These are phyloP conservation scores for Phanerochaete carnosa DNA, from an alignment of 768 basidiomycete species.

Conservation along the genomic window DNA sequence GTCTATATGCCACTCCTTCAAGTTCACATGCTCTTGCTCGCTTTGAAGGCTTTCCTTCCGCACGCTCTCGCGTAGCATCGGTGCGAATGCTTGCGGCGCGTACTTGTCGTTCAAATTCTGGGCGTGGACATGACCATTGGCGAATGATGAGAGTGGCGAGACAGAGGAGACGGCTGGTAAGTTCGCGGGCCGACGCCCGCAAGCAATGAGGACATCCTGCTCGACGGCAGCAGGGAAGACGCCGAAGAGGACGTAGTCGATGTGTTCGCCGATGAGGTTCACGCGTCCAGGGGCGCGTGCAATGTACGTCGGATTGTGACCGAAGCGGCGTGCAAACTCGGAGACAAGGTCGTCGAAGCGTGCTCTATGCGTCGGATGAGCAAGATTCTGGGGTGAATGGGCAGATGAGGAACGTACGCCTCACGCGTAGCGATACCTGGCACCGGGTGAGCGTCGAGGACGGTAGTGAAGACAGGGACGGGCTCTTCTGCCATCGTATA, in stretches of 20 bases:
- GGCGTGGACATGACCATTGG: slow-evolving; percentile 47
- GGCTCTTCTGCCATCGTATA: slow-evolving; percentile 12
- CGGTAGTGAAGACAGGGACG: slow-evolving; percentile 10
- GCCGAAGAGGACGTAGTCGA: slow-evolving; percentile 82
- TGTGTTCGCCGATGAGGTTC: slow-evolving; percentile 73
- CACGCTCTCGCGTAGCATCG: slow-evolving; percentile 29
- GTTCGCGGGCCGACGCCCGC: slow-evolving; percentile 34
- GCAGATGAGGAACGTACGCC: slow-evolving; percentile 9
- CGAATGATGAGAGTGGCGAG: slow-evolving; percentile 18
- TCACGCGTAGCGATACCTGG: slow-evolving; percentile 11
- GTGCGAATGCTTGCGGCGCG: slow-evolving; percentile 53
- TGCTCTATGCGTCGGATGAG: slow-evolving; percentile 24
- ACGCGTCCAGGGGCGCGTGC: slow-evolving; percentile 78
- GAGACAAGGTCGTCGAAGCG: slow-evolving; percentile 61
- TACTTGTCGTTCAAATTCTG: slow-evolving; percentile 66
- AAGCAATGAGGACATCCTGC: slow-evolving; percentile 79
- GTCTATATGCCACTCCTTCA: slow-evolving; percentile 60
- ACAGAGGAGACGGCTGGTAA: slow-evolving; percentile 10
- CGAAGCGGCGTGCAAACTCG: slow-evolving; percentile 63
- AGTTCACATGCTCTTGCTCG: background rate
- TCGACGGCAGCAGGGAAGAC: slow-evolving; percentile 85
- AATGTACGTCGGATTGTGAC: slow-evolving; percentile 65
- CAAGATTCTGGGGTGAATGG: background rate
- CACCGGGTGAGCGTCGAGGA: slow-evolving; percentile 11
- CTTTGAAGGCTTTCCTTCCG: background rate